Evolutionary conservation across 2,329 filamentous ascomycete species (phyloP).

Genomic region (Trichoderma pleuroti): DNA sequence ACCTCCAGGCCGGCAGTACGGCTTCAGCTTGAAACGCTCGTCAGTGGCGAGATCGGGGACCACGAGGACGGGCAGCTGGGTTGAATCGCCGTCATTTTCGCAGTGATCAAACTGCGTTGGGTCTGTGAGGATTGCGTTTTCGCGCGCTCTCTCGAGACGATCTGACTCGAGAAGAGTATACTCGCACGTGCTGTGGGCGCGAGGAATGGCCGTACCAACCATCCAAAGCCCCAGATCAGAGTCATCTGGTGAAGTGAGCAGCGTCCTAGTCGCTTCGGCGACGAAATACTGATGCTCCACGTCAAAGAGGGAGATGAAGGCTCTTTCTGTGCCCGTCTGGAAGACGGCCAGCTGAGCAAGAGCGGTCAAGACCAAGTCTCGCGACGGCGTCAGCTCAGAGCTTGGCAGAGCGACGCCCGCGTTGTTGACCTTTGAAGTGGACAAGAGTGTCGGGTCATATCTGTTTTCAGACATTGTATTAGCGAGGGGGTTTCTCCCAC

Average conservation of each 20-base stretch:
- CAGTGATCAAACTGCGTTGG: background rate
- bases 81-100: slow-evolving; percentile 5
- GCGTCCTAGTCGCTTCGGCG: slow-evolving; percentile 42
- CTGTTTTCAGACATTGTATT: background rate
- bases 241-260: slow-evolving; percentile 29
- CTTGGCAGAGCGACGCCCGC: slow-evolving; percentile 6
- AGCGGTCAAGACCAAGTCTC: slow-evolving; percentile 39
- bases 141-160: background rate
- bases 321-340: slow-evolving; percentile 39
- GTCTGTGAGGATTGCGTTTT: background rate
- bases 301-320: slow-evolving; percentile 48
- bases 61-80: slow-evolving; percentile 28
- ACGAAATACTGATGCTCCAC: slow-evolving; percentile 43
- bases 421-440: slow-evolving; percentile 2
- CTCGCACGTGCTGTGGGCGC: slow-evolving; percentile 23
- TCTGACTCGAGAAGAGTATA: slow-evolving; percentile 20
- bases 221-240: slow-evolving; percentile 19
- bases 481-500: background rate
- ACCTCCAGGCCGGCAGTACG: slow-evolving; percentile 22
- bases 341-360: slow-evolving; percentile 46
- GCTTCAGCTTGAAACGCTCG: slow-evolving; percentile 25
- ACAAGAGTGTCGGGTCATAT: slow-evolving; percentile 16
- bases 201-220: slow-evolving; percentile 26
- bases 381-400: slow-evolving; percentile 24
- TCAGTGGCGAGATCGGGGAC: slow-evolving; percentile 31